Evolutionary conservation across 2,329 filamentous ascomycete genomes (phyloP).

Genomic region (Phyllosticta citrichinensis): DNA sequence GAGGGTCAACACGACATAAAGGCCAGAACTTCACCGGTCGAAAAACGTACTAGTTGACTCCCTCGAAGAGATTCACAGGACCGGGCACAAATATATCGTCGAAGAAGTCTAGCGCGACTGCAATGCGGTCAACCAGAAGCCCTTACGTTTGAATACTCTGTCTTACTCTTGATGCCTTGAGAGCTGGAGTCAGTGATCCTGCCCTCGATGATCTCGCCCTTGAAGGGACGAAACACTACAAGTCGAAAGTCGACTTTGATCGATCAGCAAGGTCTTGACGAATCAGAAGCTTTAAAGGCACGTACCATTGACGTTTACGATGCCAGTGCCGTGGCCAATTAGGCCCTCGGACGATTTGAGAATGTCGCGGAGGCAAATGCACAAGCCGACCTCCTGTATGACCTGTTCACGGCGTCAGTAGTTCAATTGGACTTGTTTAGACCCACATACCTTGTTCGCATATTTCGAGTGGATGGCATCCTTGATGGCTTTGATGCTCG

Average conservation of each 20-base stretch:
- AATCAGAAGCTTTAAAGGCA: background rate
- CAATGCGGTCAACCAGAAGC: background rate
- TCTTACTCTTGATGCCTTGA: slow-evolving; percentile 59
- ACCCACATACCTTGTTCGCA: slow-evolving; percentile 62
- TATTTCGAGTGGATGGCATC: slow-evolving; percentile 98
- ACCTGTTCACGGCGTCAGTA: slow-evolving; percentile 40
- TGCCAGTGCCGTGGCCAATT: slow-evolving; percentile 83
- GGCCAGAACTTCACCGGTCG: background rate
- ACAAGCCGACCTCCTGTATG: slow-evolving; percentile 88
- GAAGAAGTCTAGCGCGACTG: slow-evolving; percentile 83
- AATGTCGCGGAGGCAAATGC: slow-evolving; percentile 86
- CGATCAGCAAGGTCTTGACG: background rate
- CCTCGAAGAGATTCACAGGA: slow-evolving; percentile 23
- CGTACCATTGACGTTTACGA: slow-evolving; percentile 87
- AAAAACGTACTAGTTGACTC: slow-evolving; percentile 54
- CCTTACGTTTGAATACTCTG: background rate
- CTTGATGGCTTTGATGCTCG: slow-evolving; percentile 75
- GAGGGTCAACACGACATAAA: slow-evolving; percentile 12
- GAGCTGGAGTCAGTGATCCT: slow-evolving; percentile 67
- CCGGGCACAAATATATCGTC: slow-evolving; percentile 74
- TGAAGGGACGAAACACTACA: slow-evolving; percentile 91
- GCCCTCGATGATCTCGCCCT: slow-evolving; percentile 81
- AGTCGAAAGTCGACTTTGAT: slow-evolving; percentile 76
- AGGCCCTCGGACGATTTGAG: slow-evolving; percentile 83
- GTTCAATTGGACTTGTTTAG: background rate